Conservation (phyloP, 2,329 filamentous ascomycete species). For the Alternaria consortialis region DNA sequence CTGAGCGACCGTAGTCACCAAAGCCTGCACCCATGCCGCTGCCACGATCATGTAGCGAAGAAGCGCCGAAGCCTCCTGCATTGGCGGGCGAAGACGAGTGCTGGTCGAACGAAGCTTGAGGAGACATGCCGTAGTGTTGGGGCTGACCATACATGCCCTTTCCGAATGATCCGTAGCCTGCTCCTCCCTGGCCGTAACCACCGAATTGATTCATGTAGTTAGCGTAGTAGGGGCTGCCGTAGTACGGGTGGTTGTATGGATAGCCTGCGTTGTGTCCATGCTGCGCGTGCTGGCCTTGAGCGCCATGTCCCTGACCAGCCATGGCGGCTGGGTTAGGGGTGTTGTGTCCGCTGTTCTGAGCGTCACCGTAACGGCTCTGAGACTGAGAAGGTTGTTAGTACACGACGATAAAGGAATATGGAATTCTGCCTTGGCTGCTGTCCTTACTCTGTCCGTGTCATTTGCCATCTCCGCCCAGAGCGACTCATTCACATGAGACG, state of each 20-base stretch:
- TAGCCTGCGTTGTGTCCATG: slow-evolving; percentile 54
- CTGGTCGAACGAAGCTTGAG: slow-evolving; percentile 66
- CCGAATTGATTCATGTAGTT: slow-evolving; percentile 71
- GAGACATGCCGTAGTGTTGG: slow-evolving; percentile 66
- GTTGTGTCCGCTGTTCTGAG: slow-evolving; percentile 86
- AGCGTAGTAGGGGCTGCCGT: slow-evolving; percentile 69
- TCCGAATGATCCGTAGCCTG: slow-evolving; percentile 61
- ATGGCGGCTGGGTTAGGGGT: slow-evolving; percentile 83
- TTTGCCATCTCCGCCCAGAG: slow-evolving; percentile 10
- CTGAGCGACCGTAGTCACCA: slow-evolving; percentile 68
- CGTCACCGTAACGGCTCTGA: slow-evolving; percentile 78
- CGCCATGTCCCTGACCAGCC: slow-evolving; percentile 62
- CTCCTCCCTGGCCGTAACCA: slow-evolving; percentile 60
- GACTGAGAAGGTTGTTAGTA: slow-evolving; percentile 36
- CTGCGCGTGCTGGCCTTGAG: slow-evolving; percentile 58
- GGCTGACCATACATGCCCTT: slow-evolving; percentile 71
- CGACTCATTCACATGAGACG: slow-evolving; percentile 11
- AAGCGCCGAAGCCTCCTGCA: slow-evolving; percentile 60
- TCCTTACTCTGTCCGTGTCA: slow-evolving; percentile 14
- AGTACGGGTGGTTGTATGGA: slow-evolving; percentile 66
- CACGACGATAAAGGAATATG: background rate
- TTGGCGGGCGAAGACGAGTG: slow-evolving; percentile 72
- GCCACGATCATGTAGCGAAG: slow-evolving; percentile 58
- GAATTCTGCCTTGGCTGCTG: slow-evolving; percentile 9
- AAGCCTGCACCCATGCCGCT: slow-evolving; percentile 60